Conservation (phyloP, 176 grass and related monocot genomes). For the Miscanthus lutarioriparius region DNA sequence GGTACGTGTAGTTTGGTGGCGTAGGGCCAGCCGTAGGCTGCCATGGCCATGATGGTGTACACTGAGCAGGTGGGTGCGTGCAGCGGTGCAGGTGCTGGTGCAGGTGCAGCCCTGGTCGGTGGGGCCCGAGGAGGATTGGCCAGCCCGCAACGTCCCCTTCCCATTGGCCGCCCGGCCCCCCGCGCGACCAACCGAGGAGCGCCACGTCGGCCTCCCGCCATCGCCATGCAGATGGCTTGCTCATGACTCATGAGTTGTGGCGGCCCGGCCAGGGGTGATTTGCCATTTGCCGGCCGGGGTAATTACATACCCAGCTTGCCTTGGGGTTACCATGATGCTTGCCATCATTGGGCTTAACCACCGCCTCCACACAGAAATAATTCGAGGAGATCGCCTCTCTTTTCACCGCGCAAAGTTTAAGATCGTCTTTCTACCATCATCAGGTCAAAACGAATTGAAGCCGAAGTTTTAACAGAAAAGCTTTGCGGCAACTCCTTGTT, state of each 20-base stretch:
- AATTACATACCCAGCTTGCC: not conserved
- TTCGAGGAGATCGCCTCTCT: not conserved
- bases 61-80: constrained; percentile 24
- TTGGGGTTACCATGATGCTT: constrained; percentile 8
- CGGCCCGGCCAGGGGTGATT: constrained; percentile 38
- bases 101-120: constrained; percentile 23
- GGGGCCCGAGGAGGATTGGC: constrained; percentile 45
- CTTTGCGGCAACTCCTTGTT: not conserved
- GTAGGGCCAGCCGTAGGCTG: not conserved
- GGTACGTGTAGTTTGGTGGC: constrained; percentile 22
- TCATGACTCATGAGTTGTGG: constrained; percentile 26
- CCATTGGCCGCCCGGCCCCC: constrained; percentile 15
- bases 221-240: not conserved
- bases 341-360: constrained; percentile 29
- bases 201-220: constrained; percentile 15
- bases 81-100: not conserved
- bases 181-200: not conserved
- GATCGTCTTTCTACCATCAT: not conserved
- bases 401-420: not conserved
- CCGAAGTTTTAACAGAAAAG: not conserved
- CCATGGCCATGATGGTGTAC: constrained; percentile 50
- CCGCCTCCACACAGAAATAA: not conserved
- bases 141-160: constrained; percentile 37
- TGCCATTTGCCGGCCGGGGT: not conserved
- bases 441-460: not conserved